Percentiles rank a stretch among this genome's conserved stretches.
Conservation (phyloP, 2,329 filamentous ascomycete species). For the Penicillium sp. region DNA sequence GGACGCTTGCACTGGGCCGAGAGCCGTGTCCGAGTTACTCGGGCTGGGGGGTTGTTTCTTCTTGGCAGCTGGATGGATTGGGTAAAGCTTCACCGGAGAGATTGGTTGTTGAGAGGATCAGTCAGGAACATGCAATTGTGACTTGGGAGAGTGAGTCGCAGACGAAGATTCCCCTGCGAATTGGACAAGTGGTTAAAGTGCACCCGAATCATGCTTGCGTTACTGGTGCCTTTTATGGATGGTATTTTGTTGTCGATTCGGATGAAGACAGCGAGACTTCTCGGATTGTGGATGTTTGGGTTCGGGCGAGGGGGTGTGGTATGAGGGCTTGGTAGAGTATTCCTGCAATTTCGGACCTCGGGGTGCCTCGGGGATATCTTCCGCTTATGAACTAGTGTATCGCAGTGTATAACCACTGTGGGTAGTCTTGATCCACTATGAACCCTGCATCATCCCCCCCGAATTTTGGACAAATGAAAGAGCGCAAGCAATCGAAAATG, state of each 20-base stretch:
- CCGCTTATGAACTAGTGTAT: background rate
- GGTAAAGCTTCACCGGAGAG: constrained; percentile 43
- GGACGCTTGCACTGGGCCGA: constrained; percentile 67
- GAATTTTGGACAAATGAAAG: background rate
- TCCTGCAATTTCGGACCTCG: background rate
- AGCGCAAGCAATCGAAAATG: background rate
- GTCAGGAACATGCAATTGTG: constrained; percentile 76
- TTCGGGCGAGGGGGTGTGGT: constrained; percentile 40
- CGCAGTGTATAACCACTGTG: background rate
- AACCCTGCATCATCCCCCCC: background rate
- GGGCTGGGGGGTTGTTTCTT: constrained; percentile 68
- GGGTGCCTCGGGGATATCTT: background rate
- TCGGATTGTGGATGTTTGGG: constrained; percentile 73
- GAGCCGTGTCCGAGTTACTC: constrained; percentile 70
- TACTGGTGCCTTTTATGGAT: constrained; percentile 67
- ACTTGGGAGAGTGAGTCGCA: constrained; percentile 53
- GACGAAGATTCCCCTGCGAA: constrained; percentile 48
- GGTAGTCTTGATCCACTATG: background rate
- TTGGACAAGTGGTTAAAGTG: constrained; percentile 68
- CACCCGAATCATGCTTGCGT: constrained; percentile 85
- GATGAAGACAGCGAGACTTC: constrained; percentile 54
- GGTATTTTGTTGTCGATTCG: constrained; percentile 73
- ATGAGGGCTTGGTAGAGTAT: constrained; percentile 5
- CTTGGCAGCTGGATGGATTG: constrained; percentile 52
- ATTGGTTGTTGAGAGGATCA: constrained; percentile 70